Evolutionary conservation across 108 stramenopile species (phyloP), one percentile per base, ranked within the genome.

Genomic region (Cyclotella cryptica): DNA sequence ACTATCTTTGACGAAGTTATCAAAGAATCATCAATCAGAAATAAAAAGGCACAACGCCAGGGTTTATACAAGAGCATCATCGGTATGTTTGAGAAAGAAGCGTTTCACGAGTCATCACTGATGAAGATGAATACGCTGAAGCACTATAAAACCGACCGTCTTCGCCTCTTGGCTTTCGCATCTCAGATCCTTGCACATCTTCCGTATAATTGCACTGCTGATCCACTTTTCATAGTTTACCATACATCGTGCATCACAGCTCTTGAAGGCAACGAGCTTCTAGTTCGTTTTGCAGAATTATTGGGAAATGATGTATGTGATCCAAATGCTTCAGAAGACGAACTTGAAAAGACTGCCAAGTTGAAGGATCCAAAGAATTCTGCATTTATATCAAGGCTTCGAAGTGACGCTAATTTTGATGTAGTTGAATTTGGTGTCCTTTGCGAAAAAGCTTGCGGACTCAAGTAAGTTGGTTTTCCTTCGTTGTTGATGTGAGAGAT

Each of bases 1-100:
- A 92, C 93, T 44, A 91, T 97, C 40, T 95, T 95, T 84, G 90
- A 85, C 53, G 66, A 84, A 29, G 87, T 97, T 0, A 93, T 91
- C 84, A 87, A 75, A 40, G 90, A 93, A 43, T 88, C 69, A 35
- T 68, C 89, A 71, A 87, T 97, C 71, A 74, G 83, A 17, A 85
- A 66, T 28, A 88, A 83, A 58, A 88, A 83, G 57, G 88, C 88
- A 27, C 90, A 92, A 55, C 84, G 92, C 2, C 86, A 90, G 24
- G 88, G 90, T 43, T 81, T 95, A 60, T 88, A 90, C 75, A 74
- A 76, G 57, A 63, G 72, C 55, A 80, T 84, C 26, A 74, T 81
- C 39, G 71, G 75, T 17, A 70, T 78, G 14, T 87, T 81, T 43
- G 78, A 81, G 53, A 83, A 77, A 41, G 72, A 77, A 42, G 72